phyloP scores from a whole-genome alignment of 2,329 filamentous ascomycete species.

The Mariannaea sp. region DNA sequence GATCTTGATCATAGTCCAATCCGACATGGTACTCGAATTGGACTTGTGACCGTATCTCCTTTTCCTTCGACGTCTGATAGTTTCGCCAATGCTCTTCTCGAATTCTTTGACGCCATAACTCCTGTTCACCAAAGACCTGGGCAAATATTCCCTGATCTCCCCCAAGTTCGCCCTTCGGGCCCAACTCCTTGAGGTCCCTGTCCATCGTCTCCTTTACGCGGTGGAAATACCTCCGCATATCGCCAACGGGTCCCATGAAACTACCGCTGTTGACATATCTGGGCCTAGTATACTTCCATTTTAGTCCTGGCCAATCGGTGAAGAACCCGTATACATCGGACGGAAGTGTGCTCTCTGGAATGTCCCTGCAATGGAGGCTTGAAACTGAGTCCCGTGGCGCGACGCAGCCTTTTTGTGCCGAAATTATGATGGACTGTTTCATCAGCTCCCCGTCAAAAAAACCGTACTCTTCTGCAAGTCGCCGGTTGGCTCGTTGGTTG shows the following conservation, averaged over 20 bases:
- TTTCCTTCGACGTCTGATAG: conserved; percentile 14
- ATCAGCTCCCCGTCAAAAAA: conserved; percentile 24
- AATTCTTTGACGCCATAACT: conserved; percentile 30
- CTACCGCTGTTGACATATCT: conserved; percentile 40
- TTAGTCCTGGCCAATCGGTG: conserved; percentile 26
- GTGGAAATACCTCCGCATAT: conserved; percentile 35
- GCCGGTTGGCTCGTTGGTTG: conserved; percentile 31
- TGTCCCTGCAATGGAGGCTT: conserved; percentile 32
- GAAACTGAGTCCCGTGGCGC: conserved; percentile 31
- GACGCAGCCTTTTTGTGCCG: conserved; percentile 35
- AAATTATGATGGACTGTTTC: conserved; percentile 33
- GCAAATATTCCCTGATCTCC: conserved; percentile 42
- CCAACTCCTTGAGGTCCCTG: conserved; percentile 23
- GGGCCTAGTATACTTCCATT: conserved; percentile 34
- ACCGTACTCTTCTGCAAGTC: conserved; percentile 25
- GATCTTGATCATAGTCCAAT: conserved; percentile 38
- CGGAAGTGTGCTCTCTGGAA: conserved; percentile 33
- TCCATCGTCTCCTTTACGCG: conserved; percentile 37
- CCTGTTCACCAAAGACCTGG: conserved; percentile 40
- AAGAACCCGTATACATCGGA: conserved; percentile 29
- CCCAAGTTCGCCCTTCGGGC: conserved; percentile 20
- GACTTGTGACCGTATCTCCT: conserved; percentile 15
- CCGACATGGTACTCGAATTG: conserved; percentile 38
- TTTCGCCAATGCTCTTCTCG: conserved; percentile 17
- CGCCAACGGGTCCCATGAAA: conserved; percentile 38